Evolutionary conservation across 1,284 basidiomycete genomes (phyloP), one percentile per base, ranked within the genome.

Genomic region (Ustilago esculenta): DNA sequence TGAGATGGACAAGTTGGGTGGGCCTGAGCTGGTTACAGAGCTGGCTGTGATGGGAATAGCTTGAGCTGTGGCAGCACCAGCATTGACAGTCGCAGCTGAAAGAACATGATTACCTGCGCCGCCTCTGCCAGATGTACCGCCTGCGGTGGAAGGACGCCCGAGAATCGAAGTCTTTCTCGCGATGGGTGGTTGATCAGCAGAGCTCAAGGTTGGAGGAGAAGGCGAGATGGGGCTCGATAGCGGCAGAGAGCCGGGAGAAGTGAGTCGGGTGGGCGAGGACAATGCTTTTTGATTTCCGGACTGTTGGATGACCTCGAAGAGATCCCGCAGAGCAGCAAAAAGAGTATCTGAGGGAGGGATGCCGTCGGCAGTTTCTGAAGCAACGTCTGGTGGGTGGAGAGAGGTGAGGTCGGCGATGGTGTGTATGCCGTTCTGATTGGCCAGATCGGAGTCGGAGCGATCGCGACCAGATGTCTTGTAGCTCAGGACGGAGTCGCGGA

Each of bases 401-500:
- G 46, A 42, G 14, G 46, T 24, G 1, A 47, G 45, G 33, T 61
- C 58, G 20, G 21, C 12, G 20, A 60, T 45, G 25, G 33, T 39
- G 8, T 33, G 33, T 5, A 45, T 24, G 17, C 50, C 42, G 23
- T 45, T 43, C 5, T 32, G 51, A 5, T 52, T 47, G 35, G 23
- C 39, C n/a, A 32, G 27, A 32, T 59, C 55, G 1, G 55, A 54
- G 23, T 52, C 55, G 35, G 55, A 48, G 7, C 50, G 51, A 11
- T 59, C 44, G 8, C 51, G 51, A 20, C 40, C 37, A 0, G 48
- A 42, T 3, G 25, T 17, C 34, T 64, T 64, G 37, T 71, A 61
- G 46, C 59, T 63, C 39, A 79, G 85, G 64, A 92, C 84, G 56
- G 91, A 89, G 37, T 90, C 87, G 34, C 91, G 86, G 79, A 93